Evolutionary conservation across 2,329 filamentous ascomycete species (phyloP), one percentile per base, ranked within the genome.

Genomic region (Bipolaris gigantea): DNA sequence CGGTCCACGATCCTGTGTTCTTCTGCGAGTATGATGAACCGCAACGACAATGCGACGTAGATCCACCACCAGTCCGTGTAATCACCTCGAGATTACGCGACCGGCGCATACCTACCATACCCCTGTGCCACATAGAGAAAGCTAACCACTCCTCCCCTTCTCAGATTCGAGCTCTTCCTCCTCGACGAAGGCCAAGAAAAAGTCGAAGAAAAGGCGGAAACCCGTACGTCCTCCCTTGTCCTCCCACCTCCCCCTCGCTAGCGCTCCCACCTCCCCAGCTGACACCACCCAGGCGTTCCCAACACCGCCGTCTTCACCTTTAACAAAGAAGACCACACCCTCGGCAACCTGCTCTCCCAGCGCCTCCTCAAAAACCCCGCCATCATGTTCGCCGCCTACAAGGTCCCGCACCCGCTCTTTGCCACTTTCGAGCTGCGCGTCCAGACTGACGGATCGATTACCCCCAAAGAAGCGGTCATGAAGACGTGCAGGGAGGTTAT

Each of bases 251-350:
- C 25, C 27, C 38, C 9, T 40, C 11, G 21, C 21, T 21, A 21
- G 5, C 21, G 3, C 21, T 9, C 9, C 13, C 2, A 9, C 7
- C 23, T 0, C 46, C 35, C 36, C 11, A 9, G 15, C 50, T 53
- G n/a, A 57, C 30, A 8, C 36, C 16, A 8, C 16, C 8, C 50
- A 94, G 92, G 91, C 70, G 92, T 96, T 73, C 90, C 93, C 19
- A 96, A 96, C 73, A 92, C 90, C n/a, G 89, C 91, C 9, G 89
- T 97, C 76, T 99, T 99, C 79, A 86, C 90, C 55, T 87, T 99
- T 77, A 90, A 91, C 77, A 97, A 97, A 76, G 94, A 99, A 75
- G 94, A 99, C 67, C 93, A 97, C 77, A 97, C 93, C 1, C 84
- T 99, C 23, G 94, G 88, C 66, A 97, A 99, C 75, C 83, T 99